A percentile compares a stretch with the other conserved stretches of the same genome.
Evolutionary conservation across 75 land plant species (phyloP).

Genomic region (Cryptomeria japonica): DNA sequence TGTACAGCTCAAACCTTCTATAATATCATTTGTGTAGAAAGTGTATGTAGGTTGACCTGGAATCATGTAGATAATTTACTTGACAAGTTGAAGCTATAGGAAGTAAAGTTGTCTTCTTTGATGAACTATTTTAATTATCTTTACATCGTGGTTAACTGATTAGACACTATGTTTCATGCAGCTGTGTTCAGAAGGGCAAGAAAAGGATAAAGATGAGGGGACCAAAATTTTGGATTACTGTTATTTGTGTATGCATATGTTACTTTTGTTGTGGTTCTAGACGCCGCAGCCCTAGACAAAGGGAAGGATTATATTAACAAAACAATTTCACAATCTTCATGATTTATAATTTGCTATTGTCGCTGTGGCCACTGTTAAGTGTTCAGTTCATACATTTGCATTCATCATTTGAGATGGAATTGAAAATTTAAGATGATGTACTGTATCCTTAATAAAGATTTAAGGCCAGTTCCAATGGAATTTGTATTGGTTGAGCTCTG

Average conservation of each 20-base stretch:
- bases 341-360: neutral
- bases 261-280: conserved; percentile 5
- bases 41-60: neutral
- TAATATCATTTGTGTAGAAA: neutral
- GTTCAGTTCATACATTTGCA: neutral
- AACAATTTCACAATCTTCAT: neutral
- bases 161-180: neutral
- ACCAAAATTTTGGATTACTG: neutral
- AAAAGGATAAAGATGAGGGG: conserved; percentile 3
- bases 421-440: neutral
- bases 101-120: neutral
- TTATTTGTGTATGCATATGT: conserved; percentile 7
- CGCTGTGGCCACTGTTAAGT: neutral
- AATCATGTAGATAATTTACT: neutral
- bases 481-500: neutral
- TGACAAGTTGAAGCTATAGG: too few relatives aligned
- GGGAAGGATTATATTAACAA: neutral
- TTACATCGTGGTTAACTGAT: neutral
- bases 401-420: neutral
- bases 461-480: neutral
- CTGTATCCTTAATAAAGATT: neutral
- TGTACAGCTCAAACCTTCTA: neutral
- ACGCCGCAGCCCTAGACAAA: neutral
- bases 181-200: neutral
- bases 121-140: neutral